Percentiles rank a stretch among this genome's conserved stretches.
phyloP scores from a whole-genome alignment of 176 grass and related monocot genomes.

The Calamus simplicifolius region DNA sequence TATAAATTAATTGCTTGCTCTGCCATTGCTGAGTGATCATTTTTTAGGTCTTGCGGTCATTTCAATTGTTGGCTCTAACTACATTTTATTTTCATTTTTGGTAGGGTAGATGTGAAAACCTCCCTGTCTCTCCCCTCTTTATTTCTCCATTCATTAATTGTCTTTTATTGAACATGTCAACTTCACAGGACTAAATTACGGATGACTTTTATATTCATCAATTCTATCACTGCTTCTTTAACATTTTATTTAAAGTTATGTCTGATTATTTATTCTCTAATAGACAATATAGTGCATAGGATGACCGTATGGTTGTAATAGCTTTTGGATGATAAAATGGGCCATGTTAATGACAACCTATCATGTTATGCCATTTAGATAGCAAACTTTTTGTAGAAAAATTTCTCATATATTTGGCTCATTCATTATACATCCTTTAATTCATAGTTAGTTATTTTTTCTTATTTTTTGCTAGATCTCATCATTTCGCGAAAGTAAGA shows the following conservation, averaged over 20 bases:
- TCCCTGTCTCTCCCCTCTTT: not conserved
- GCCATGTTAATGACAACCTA: too few relatives aligned
- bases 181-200: not conserved
- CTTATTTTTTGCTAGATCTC: conserved; percentile 53
- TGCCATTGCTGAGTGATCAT: too few relatives aligned
- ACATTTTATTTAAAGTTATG: too few relatives aligned
- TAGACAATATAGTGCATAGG: too few relatives aligned
- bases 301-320: too few relatives aligned
- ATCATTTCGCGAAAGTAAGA: conserved; percentile 93
- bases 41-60: not conserved
- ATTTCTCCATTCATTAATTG: not conserved
- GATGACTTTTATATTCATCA: too few relatives aligned
- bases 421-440: not conserved
- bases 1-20: too few relatives aligned
- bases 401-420: not conserved
- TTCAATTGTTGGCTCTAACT: not conserved
- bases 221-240: too few relatives aligned
- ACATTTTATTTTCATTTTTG: not conserved
- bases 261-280: too few relatives aligned
- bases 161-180: conserved; percentile 8
- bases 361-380: not conserved
- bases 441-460: conserved; percentile 21
- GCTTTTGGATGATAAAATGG: too few relatives aligned
- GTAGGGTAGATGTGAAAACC: not conserved
- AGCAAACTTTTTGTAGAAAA: conserved; percentile 4